Conservation (phyloP, 2,329 filamentous ascomycete species). For the Immersiporthe knoxdaviesiana region DNA sequence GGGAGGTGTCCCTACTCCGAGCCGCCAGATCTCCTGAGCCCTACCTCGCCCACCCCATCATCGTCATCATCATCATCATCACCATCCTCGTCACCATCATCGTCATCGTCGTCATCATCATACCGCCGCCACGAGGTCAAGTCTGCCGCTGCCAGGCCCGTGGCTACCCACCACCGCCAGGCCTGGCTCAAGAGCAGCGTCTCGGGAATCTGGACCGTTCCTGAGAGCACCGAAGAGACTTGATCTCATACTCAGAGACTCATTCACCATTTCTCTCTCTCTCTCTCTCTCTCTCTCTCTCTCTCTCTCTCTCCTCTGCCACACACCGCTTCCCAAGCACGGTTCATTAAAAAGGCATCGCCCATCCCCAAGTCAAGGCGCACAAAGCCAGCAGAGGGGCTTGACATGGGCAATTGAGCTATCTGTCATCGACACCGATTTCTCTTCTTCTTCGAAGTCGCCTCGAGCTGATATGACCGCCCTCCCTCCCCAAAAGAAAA, state of each 20-base stretch:
- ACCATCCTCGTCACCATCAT: too few species aligned
- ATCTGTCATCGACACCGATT: too few species aligned
- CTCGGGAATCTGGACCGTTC: conserved; percentile 26
- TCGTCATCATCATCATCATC: too few species aligned
- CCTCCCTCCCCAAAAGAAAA: too few species aligned
- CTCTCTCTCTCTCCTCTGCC: neutral
- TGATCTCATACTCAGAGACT: conserved; percentile 12
- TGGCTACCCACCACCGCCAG: conserved; percentile 5
- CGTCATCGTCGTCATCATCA: too few species aligned
- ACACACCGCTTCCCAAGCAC: neutral
- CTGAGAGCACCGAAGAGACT: conserved; percentile 27
- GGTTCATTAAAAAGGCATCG: neutral
- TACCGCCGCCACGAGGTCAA: conserved; percentile 7
- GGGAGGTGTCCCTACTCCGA: conserved; percentile 53
- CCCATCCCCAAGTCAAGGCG: neutral
- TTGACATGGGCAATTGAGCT: neutral
- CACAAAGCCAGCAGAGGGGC: neutral
- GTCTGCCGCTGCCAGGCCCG: neutral
- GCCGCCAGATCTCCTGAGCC: conserved; percentile 15
- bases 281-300: neutral
- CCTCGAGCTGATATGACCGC: neutral
- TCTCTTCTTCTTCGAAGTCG: neutral
- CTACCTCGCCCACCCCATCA: conserved; percentile 19
- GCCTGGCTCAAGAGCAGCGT: conserved; percentile 8
- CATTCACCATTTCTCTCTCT: neutral